Evolutionary conservation across 805 yeast species (phyloP).

Genomic region (Myxozyma neglecta): DNA sequence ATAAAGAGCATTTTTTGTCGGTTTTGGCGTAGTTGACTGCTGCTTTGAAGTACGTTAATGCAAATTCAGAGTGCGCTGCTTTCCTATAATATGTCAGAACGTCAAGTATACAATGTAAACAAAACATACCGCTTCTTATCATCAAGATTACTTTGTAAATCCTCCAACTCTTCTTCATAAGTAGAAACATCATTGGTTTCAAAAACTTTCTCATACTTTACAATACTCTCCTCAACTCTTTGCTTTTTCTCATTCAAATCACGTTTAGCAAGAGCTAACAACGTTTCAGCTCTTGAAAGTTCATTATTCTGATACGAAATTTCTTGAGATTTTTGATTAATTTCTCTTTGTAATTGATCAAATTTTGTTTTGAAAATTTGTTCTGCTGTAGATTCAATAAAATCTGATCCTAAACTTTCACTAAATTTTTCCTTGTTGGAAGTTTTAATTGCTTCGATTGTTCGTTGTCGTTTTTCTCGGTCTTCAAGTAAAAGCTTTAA

Average conservation of each 20-base stretch:
- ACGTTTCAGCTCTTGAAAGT: constrained; percentile 32
- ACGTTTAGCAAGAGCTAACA: constrained; percentile 25
- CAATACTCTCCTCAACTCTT: neutral
- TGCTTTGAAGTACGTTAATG: constrained; percentile 64
- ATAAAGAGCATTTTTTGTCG: constrained; percentile 65
- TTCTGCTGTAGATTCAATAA: neutral
- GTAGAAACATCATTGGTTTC: constrained; percentile 33
- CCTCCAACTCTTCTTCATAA: constrained; percentile 52
- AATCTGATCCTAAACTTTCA: constrained; percentile 17
- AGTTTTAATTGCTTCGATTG: constrained; percentile 38
- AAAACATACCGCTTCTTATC: constrained; percentile 5
- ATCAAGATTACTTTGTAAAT: constrained; percentile 60
- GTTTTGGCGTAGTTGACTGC: constrained; percentile 65
- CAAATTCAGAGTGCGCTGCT: constrained; percentile 51
- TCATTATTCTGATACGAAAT: constrained; percentile 28
- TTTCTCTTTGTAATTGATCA: constrained; percentile 32
- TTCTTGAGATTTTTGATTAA: constrained; percentile 27
- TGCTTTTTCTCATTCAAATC: constrained; percentile 19
- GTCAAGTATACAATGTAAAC: constrained; percentile 10
- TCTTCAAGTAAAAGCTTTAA: constrained; percentile 49
- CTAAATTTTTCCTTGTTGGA: constrained; percentile 36
- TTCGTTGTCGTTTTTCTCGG: constrained; percentile 38
- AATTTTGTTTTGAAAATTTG: constrained; percentile 17
- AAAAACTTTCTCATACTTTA: constrained; percentile 5
- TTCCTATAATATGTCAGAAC: neutral